Evolutionary conservation across 2,329 filamentous ascomycete species (phyloP).

Genomic region (Cercospora janseana): DNA sequence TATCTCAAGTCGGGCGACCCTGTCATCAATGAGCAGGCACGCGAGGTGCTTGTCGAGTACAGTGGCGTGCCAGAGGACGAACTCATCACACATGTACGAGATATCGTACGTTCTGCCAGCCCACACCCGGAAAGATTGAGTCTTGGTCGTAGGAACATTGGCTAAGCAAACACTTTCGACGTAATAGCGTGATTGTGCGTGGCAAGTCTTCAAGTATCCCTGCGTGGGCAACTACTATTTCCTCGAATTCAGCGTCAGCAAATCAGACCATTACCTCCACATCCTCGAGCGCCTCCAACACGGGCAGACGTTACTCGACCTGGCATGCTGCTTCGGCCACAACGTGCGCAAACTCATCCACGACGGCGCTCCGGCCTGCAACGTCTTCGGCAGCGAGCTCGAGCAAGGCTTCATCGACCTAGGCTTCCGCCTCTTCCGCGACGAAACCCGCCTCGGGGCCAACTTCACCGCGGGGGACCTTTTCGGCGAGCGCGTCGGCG

Average conservation of each 20-base stretch:
- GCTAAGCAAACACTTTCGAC: neutral
- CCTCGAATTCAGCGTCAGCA: conserved; percentile 27
- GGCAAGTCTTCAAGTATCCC: conserved; percentile 24
- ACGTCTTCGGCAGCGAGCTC: conserved; percentile 39
- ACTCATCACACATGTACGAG: conserved; percentile 3
- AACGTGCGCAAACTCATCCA: conserved; percentile 37
- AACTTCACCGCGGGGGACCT: conserved; percentile 32
- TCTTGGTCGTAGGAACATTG: neutral
- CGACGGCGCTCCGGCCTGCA: conserved; percentile 39
- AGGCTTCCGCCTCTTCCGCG: conserved; percentile 42
- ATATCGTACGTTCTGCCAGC: neutral
- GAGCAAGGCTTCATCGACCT: conserved; percentile 38
- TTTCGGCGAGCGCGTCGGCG: conserved; percentile 28
- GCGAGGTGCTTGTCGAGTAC: conserved; percentile 13
- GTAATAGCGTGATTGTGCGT: conserved; percentile 24
- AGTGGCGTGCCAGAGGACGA: conserved; percentile 3
- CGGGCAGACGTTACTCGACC: conserved; percentile 43
- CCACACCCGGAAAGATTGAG: neutral
- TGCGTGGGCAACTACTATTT: conserved; percentile 28
- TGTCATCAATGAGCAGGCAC: conserved; percentile 2
- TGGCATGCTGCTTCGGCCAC: conserved; percentile 40
- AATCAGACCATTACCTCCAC: conserved; percentile 28
- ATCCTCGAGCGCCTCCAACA: conserved; percentile 29
- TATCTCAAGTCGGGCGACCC: neutral
- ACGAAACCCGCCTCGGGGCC: conserved; percentile 34